A percentile compares a stretch with the other conserved stretches of the same genome.
These are phyloP conservation scores for Aphanoascus verrucosus DNA, from an alignment of 2,329 filamentous ascomycete species.

Conservation along the genomic window DNA sequence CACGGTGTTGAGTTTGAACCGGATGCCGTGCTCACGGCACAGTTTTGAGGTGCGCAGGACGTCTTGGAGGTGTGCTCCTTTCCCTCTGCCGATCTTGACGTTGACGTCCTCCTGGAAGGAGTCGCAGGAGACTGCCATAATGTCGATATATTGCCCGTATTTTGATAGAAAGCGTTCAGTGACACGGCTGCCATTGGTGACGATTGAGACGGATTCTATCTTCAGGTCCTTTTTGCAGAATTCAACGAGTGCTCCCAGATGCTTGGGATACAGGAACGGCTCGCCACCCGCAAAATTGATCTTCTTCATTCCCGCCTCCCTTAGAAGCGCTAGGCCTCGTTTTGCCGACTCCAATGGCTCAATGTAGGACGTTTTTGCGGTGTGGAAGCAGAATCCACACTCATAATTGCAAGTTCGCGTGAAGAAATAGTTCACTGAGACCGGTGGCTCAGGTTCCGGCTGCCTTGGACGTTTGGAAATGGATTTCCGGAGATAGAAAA, in stretches of 20 bases:
- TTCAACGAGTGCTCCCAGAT: conserved; percentile 34
- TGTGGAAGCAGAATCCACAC: conserved; percentile 49
- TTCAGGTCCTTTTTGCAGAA: conserved; percentile 41
- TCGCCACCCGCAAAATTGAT: conserved; percentile 47
- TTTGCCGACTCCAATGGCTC: conserved; percentile 34
- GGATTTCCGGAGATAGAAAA: neutral
- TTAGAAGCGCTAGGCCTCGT: conserved; percentile 37
- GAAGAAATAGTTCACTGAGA: conserved; percentile 40
- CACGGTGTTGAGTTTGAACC: conserved; percentile 49
- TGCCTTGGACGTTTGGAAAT: neutral
- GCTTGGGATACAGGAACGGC: conserved; percentile 41
- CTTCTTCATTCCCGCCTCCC: conserved; percentile 43
- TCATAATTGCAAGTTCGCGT: conserved; percentile 38
- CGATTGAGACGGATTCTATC: conserved; percentile 44
- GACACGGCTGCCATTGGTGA: conserved; percentile 43
- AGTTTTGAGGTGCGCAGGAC: conserved; percentile 31
- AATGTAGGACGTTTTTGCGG: conserved; percentile 39
- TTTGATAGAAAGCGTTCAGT: conserved; percentile 34
- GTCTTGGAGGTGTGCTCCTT: conserved; percentile 37
- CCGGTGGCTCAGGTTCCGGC: conserved; percentile 17
- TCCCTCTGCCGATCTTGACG: conserved; percentile 40
- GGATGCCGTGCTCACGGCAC: conserved; percentile 17
- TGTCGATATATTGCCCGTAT: conserved; percentile 39
- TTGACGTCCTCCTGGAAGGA: conserved; percentile 40
- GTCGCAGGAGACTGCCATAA: conserved; percentile 45